phyloP scores from a whole-genome alignment of 306 rosid species.

The Quercus gilva region DNA sequence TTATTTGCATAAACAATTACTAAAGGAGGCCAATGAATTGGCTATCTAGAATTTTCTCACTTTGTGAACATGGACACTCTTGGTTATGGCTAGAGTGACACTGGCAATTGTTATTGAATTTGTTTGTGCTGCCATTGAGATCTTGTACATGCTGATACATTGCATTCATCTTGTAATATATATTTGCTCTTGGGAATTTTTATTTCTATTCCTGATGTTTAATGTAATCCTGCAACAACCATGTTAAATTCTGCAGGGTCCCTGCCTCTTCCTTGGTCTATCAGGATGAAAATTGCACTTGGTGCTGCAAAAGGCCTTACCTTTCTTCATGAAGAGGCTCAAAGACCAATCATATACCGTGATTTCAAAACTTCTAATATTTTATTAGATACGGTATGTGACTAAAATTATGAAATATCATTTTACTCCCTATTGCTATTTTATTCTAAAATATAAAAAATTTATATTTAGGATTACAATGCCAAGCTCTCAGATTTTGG shows the following conservation, averaged over 20 bases:
- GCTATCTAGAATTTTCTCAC: neutral
- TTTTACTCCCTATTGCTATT: conserved; percentile 14
- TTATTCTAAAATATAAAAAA: conserved; percentile 10
- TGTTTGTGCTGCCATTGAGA: neutral
- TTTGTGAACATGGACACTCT: neutral
- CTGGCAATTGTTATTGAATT: neutral
- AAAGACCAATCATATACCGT: conserved; percentile 83
- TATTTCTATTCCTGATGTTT: conserved; percentile 17
- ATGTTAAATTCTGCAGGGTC: conserved; percentile 66
- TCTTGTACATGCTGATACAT: neutral
- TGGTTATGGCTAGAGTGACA: neutral
- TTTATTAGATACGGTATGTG: conserved; percentile 82
- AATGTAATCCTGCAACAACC: conserved; percentile 40
- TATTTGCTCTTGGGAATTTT: conserved; percentile 8
- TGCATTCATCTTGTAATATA: neutral
- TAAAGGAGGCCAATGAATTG: neutral
- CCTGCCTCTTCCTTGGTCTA: conserved; percentile 98
- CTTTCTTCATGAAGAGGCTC: conserved; percentile 92
- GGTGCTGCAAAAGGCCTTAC: conserved; percentile 98
- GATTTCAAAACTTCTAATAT: conserved; percentile 98
- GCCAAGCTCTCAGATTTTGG: conserved; percentile 97
- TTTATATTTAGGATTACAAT: conserved; percentile 67
- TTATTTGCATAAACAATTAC: neutral
- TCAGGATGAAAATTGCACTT: conserved; percentile 90
- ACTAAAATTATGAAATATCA: conserved; percentile 11